A percentile compares a stretch with the other conserved stretches of the same genome.
phyloP scores from a whole-genome alignment of 2,329 filamentous ascomycete genomes.

The Aspergillus piperis region DNA sequence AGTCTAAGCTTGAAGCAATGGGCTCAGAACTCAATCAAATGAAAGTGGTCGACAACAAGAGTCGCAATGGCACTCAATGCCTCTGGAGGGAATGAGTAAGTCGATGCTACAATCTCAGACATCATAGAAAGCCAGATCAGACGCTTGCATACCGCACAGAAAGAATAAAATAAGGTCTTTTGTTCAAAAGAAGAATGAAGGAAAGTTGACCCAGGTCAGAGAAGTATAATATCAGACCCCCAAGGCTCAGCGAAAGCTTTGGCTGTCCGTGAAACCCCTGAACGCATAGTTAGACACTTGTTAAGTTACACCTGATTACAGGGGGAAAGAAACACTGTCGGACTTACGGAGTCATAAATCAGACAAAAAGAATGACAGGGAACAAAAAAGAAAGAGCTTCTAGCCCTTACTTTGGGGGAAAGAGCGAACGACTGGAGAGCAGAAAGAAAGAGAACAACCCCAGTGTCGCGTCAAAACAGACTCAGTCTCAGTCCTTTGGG shows the following conservation, averaged over 20 bases:
- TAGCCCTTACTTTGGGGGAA: constrained; percentile 28
- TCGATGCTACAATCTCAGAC: constrained; percentile 9
- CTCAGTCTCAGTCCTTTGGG: constrained; percentile 13
- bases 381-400: constrained; percentile 27
- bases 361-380: constrained; percentile 3
- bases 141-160: constrained; percentile 22
- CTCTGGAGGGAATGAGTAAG: constrained; percentile 22
- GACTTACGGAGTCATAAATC: constrained; percentile 22
- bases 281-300: constrained; percentile 7
- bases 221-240: constrained; percentile 30
- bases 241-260: constrained; percentile 22
- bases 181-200: constrained; percentile 23
- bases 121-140: constrained; percentile 1
- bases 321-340: constrained; percentile 10
- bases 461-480: constrained; percentile 13
- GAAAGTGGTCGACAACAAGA: constrained; percentile 24
- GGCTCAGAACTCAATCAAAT: constrained; percentile 7
- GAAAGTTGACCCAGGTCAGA: constrained; percentile 19
- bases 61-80: constrained; percentile 35
- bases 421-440: constrained; percentile 19
- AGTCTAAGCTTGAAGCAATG: not conserved
- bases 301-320: constrained; percentile 15
- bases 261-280: constrained; percentile 17
- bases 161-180: constrained; percentile 3
- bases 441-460: constrained; percentile 18